Evolutionary conservation across 805 yeast species (phyloP).

Genomic region (Starmerella ratchasimensis): DNA sequence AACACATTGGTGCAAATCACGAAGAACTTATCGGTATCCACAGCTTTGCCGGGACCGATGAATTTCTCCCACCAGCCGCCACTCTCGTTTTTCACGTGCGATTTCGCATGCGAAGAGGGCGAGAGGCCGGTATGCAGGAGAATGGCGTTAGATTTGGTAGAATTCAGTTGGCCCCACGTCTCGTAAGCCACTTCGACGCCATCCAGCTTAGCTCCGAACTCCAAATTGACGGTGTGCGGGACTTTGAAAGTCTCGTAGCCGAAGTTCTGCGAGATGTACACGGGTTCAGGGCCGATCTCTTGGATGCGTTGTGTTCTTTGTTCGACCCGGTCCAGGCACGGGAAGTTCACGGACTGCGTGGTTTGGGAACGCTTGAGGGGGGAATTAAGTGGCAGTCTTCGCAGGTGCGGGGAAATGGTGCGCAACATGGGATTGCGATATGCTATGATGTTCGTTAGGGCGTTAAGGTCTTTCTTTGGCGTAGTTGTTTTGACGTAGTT

Average conservation of each 20-base stretch:
- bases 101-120: conserved; percentile 86
- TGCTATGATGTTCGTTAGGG: no score
- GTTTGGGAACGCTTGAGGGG: no score
- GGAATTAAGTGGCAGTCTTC: no score
- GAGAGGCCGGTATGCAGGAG: conserved; percentile 82
- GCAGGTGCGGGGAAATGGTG: no score
- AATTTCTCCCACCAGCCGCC: conserved; percentile 96
- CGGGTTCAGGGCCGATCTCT: conserved; percentile 71
- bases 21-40: conserved; percentile 72
- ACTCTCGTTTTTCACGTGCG: conserved; percentile 51
- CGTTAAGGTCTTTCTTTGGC: no score
- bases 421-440: no score
- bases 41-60: conserved; percentile 64
- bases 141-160: conserved; percentile 53
- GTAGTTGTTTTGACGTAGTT: no score
- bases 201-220: conserved; percentile 68
- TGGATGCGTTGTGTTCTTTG: conserved; percentile 28
- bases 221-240: conserved; percentile 42
- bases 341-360: conserved; percentile 40
- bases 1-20: conserved; percentile 81
- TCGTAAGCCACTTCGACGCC: conserved; percentile 79
- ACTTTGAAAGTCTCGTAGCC: conserved; percentile 46
- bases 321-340: conserved; percentile 72
- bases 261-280: conserved; percentile 47
- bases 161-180: conserved; percentile 71